Evolutionary conservation across 2,329 filamentous ascomycete genomes (phyloP), one percentile per base, ranked within the genome.

Genomic region (Alternaria postmessia): DNA sequence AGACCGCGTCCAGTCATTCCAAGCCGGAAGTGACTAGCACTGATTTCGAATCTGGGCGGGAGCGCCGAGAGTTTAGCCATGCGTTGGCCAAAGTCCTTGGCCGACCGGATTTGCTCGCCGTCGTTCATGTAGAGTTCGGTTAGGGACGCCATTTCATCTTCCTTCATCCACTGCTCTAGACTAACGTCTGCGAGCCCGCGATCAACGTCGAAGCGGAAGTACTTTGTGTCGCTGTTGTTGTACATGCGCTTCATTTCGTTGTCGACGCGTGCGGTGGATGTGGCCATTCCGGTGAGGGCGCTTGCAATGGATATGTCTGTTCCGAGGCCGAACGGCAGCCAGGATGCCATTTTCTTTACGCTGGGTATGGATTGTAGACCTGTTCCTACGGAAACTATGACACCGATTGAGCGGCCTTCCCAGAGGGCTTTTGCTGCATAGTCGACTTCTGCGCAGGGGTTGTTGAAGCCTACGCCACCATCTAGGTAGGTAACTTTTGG

Each of bases 371-470:
- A 77, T 57, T 80, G 77, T 0, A 79, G 66, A 0, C 78, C 67
- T 16, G 79, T 79, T 7, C 78, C 78, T 8, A 80, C 72, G 1
- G 75, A 79, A 3, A 79, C 75, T n/a, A 79, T 77, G 34, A 80
- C 69, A 7, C 78, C 78, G 32, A 79, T 78, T 0, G 67, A 68
- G 55, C 78, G 65, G 54, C 75, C 63, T 64, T 75, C 68, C 75
- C 73, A 81, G 11, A 80, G 70, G 0, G 76, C 72, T 65, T 80
- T 81, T 5, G 80, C 73, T 44, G 85, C 84, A 47, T 79, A 72
- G 51, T 86, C 81, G 3, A 85, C 84, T 61, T 86, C 78, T 6
- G 75, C 72, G 22, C 84, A 80, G 3, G 84, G 85, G 43, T 86
- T 86, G 60, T 83, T 82, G 70, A 82, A 81, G 11, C 81, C 79